Conservation (phyloP, 1,284 basidiomycete species). For the Rhodofomes roseus region DNA sequence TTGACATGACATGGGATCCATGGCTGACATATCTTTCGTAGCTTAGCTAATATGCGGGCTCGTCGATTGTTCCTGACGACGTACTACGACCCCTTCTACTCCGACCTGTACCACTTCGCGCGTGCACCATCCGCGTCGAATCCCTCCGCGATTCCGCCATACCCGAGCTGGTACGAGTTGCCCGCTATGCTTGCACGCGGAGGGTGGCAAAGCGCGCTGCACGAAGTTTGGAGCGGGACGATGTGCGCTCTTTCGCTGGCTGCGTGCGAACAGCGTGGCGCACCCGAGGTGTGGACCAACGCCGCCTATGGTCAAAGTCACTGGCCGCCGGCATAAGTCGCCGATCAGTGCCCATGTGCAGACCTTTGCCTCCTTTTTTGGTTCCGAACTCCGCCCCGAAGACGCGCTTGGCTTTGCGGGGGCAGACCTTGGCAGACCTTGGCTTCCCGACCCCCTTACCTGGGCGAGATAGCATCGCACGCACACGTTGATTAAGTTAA, state of each 20-base stretch:
- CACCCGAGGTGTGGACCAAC: no score
- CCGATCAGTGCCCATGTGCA: no score
- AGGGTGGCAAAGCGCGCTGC: slow-evolving; percentile 26
- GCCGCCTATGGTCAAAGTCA: background rate
- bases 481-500: slow-evolving; percentile 1
- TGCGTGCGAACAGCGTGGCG: no score
- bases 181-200: slow-evolving; percentile 22
- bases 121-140: background rate
- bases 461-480: background rate
- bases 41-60: slow-evolving; percentile 38
- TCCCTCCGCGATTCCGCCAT: slow-evolving; percentile 33
- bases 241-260: background rate
- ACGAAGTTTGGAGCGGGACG: background rate
- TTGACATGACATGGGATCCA: background rate
- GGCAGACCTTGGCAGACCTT: no score
- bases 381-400: background rate
- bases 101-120: slow-evolving; percentile 51
- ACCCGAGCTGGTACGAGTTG: slow-evolving; percentile 38
- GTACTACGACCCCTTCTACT: slow-evolving; percentile 72
- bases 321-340: background rate
- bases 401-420: slow-evolving; percentile 16
- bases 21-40: slow-evolving; percentile 17
- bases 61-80: slow-evolving; percentile 48
- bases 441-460: no score
- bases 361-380: background rate